Evolutionary conservation across 2,329 filamentous ascomycete species (phyloP), one percentile per base, ranked within the genome.

Genomic region (Calonectria crousiana): DNA sequence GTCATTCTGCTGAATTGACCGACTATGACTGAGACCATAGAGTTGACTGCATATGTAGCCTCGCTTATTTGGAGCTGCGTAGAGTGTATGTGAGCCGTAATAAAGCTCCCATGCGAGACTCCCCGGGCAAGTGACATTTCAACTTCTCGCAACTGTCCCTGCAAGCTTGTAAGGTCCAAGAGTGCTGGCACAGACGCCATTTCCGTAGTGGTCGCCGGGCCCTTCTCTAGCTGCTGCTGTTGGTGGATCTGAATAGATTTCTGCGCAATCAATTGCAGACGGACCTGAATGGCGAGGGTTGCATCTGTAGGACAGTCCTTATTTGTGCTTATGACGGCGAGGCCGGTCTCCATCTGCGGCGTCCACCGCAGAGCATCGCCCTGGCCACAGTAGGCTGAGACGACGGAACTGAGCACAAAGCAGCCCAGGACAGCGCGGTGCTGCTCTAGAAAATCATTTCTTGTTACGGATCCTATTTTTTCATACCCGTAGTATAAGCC

Each of bases 371-470:
- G 3, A 9, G 58, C 26, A 32, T 71, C 68, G 1, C 32, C 49
- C 28, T 66, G 68, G 30, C 23, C 56, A 71, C 11, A 41, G 62
- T 60, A 67, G 36, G 32, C 49, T 16, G 69, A 71, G 26, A 67
- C 36, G 28, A 49, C 32, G 30, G 68, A 71, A 16, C 56, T 65
- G 4, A 71, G 28, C n/a, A 71, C 56, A 30, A 71, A 71, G 26
- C 68, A 71, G 8, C 68, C 68, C 3, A 71, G 44, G 16, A 71
- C 32, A 56, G 68, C 58, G 9, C 68, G 68, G n/a, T 62, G 34
- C 26, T 26, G 18, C 28, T 65, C 41, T 53, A 64, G 9, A n/a
- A 65, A 28, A 32, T 28, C 44, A 11, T 41, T n/a, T 2, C 9
- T 18, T 16, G 28, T 26, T 28, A 62, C 6, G 52, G 2, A n/a